Percentiles rank a stretch among this genome's conserved stretches.
These are phyloP conservation scores for Styphnolobium japonicum DNA, from an alignment of 306 rosid genomes.

Conservation along the genomic window DNA sequence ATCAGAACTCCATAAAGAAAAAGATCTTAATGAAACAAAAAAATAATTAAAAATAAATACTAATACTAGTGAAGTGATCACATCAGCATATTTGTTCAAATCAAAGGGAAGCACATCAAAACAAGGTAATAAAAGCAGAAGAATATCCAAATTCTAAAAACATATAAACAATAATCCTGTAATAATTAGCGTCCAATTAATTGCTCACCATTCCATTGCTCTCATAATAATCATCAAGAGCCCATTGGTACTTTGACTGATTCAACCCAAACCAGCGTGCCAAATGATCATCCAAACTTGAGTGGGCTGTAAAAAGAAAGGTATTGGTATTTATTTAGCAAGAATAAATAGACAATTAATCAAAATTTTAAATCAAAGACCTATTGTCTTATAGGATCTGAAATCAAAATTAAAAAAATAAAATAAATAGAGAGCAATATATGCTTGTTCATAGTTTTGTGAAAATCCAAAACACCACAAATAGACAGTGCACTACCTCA, in stretches of 20 bases:
- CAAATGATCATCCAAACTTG: conserved; percentile 92
- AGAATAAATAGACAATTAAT: background rate
- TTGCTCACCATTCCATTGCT: conserved; percentile 84
- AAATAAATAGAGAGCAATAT: background rate
- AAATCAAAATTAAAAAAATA: background rate
- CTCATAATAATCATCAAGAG: conserved; percentile 91
- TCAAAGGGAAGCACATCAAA: conserved; percentile 4
- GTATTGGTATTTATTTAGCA: background rate
- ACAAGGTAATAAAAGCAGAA: background rate
- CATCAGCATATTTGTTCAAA: background rate
- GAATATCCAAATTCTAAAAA: background rate
- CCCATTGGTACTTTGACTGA: conserved; percentile 99
- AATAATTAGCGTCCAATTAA: conserved; percentile 16
- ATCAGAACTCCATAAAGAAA: background rate
- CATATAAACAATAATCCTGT: background rate
- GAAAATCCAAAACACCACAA: background rate
- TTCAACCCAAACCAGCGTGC: conserved; percentile 99
- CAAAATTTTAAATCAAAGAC: background rate
- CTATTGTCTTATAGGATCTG: background rate
- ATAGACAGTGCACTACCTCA: background rate
- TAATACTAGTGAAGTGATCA: background rate
- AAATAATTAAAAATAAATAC: background rate
- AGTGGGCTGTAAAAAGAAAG: conserved; percentile 63
- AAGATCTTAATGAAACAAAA: background rate
- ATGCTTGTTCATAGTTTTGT: background rate